Percentiles rank a stretch among this genome's conserved stretches.
These are phyloP conservation scores for Neofusicoccum parvum DNA, from an alignment of 2,329 filamentous ascomycete genomes.

Conservation along the genomic window DNA sequence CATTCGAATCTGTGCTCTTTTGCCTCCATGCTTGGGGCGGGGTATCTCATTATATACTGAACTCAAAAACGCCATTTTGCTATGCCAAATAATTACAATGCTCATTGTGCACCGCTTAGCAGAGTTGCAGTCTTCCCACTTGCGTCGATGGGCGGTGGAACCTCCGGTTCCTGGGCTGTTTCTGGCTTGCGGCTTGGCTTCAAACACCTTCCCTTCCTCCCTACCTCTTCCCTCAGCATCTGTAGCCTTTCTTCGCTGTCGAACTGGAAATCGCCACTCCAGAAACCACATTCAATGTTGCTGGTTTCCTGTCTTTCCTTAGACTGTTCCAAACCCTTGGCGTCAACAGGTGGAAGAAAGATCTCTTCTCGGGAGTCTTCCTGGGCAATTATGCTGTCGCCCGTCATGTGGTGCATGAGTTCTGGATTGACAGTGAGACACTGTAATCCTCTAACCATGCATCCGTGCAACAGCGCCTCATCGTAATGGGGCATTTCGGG, in stretches of 20 bases:
- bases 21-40: no score
- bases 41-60: no score
- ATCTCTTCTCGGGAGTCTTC: constrained; percentile 30
- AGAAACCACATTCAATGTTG: constrained; percentile 44
- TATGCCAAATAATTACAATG: background rate
- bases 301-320: constrained; percentile 36
- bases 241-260: constrained; percentile 33
- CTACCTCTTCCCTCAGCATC: constrained; percentile 41
- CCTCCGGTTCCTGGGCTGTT: no score
- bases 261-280: constrained; percentile 39
- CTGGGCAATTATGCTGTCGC: constrained; percentile 39
- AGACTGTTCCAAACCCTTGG: constrained; percentile 35
- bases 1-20: no score
- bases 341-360: constrained; percentile 36
- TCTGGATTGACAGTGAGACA: constrained; percentile 49
- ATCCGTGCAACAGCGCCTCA: constrained; percentile 42
- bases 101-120: background rate
- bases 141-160: no score
- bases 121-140: background rate
- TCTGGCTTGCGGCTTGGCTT: constrained; percentile 26
- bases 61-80: no score
- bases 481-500: constrained; percentile 35
- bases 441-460: constrained; percentile 39
- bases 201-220: constrained; percentile 40
- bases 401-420: constrained; percentile 48